These are phyloP conservation scores for Saccharomyces pastorianus DNA, from an alignment of 1,139 yeast species.

Conservation along the genomic window DNA sequence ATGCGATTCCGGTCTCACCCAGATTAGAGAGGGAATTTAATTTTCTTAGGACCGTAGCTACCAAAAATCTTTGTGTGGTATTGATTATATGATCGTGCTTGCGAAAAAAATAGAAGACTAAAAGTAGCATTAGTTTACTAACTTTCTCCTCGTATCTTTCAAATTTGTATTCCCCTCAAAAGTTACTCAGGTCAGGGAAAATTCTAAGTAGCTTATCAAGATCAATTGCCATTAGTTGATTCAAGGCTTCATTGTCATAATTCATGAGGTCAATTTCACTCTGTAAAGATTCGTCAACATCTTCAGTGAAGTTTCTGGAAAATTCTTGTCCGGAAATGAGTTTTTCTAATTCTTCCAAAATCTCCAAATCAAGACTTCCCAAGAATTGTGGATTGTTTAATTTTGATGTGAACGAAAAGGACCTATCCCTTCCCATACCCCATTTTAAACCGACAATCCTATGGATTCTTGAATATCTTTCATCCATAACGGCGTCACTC, in stretches of 20 bases:
- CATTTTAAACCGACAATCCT: neutral
- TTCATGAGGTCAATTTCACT: neutral
- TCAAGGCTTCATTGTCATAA: neutral
- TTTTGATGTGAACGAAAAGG: neutral
- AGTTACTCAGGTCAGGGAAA: neutral
- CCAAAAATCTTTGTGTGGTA: neutral
- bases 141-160: neutral
- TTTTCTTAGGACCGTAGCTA: neutral
- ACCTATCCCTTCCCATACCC: neutral
- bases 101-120: neutral
- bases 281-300: neutral
- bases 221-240: neutral
- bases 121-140: neutral
- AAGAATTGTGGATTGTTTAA: neutral
- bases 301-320: neutral
- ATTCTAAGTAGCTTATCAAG: neutral
- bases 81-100: neutral
- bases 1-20: too few species aligned
- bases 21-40: too few species aligned
- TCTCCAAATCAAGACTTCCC: neutral
- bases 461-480: neutral
- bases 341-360: neutral
- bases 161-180: neutral
- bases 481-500: neutral
- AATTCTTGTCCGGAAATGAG: neutral